Conservation (phyloP, 1,284 basidiomycete genomes). For the Laetiporus sulphureus region DNA sequence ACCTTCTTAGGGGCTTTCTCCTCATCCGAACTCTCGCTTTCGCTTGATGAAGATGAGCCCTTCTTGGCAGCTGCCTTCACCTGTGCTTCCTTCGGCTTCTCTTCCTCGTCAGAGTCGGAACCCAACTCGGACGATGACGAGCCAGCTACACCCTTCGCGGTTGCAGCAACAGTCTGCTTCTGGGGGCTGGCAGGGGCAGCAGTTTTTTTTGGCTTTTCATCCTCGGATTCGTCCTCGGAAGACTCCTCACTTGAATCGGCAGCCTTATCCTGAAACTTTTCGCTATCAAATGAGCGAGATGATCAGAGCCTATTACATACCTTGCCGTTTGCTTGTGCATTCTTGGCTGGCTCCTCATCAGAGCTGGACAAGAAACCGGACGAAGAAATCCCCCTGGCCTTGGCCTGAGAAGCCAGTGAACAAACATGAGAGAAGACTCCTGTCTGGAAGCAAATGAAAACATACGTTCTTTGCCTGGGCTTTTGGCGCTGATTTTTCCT, state of each 20-base stretch:
- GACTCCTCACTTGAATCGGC: conserved; percentile 2
- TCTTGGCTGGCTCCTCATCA: conserved; percentile 3
- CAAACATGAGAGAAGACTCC: neutral
- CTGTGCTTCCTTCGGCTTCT: conserved; percentile 33
- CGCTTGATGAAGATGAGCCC: conserved; percentile 14
- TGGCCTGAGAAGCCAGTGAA: conserved; percentile 5
- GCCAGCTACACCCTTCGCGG: neutral
- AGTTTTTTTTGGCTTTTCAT: neutral
- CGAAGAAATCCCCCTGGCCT: conserved; percentile 7
- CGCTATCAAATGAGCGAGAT: neutral
- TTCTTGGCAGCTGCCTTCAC: conserved; percentile 25
- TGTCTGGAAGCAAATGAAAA: neutral
- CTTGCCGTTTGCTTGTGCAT: conserved; percentile 10
- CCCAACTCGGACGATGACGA: neutral
- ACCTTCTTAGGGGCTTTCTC: conserved; percentile 28
- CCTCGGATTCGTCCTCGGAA: neutral
- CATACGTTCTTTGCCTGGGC: conserved; percentile 19
- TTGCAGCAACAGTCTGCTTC: neutral
- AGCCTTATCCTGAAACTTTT: conserved; percentile 11
- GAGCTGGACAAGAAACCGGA: conserved; percentile 5
- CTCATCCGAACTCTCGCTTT: conserved; percentile 13
- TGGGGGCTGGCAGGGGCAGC: neutral
- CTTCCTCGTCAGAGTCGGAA: conserved; percentile 24
- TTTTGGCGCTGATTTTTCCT: conserved; percentile 22
- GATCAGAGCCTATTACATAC: neutral